Base-by-base conservation (phyloP, 176 grass and related monocot species). In the Eleusine indica region DNA sequence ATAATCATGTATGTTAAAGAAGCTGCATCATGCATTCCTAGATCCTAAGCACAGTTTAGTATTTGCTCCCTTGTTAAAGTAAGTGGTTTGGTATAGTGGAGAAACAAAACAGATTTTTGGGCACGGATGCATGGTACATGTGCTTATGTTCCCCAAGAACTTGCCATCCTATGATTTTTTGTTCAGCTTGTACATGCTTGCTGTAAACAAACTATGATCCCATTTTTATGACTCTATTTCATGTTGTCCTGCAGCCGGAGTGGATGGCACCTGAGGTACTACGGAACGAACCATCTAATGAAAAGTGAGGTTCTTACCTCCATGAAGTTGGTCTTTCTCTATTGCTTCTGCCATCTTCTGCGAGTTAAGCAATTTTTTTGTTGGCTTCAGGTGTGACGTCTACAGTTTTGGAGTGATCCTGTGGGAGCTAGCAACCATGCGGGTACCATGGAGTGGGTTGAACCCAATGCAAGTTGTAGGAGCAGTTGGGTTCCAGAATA, bases 201-300 rank as follows among this genome's bases (percentile, higher is more conserved):
- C n/a, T 79, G n/a, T 29, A 65, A 48, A 83, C 77, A 43, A 70
- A 41, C 30, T 10, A 21, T 56, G 10, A 74, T 74, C 41, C 41
- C 38, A 22, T 85, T 2, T 61, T 49, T n/a, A 71, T 52, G 64
- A 64, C 30, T 53, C 5, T 87, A 43, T 87, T 64, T 82, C 6
- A 18, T 91, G 71, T 81, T 83, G 75, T 40, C n/a, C 22, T 87
- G 81, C 91, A 99, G 96, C 96, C 96, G 4, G 96, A 99, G 86
- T 98, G 96, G 93, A 98, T 98, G 96, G 96, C 96, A 83, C 96
- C 96, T 25, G 96, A 98, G 85, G 96, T 96, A 47, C 78, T 99
- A 71, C 87, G 93, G 48, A 99, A 99, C 76, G 96, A 99, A 68
- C 96, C 91, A 83, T 90, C 91, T 48, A 92, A 96, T 32, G 96